These are phyloP conservation scores for Tephrocybe sp. DNA, from an alignment of 768 basidiomycete species.

Conservation along the genomic window DNA sequence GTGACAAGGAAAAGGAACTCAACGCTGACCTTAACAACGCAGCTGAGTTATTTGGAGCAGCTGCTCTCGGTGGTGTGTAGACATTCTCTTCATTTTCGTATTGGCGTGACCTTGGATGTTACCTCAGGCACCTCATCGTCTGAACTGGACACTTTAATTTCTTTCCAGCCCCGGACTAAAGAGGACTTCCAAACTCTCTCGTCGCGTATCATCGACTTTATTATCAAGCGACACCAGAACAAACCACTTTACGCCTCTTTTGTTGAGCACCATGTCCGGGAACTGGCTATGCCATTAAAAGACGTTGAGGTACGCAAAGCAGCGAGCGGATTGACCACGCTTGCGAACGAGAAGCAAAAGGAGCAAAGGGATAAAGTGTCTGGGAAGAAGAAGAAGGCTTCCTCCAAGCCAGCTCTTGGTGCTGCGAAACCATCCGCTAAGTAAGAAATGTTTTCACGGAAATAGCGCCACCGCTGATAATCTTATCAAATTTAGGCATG, in stretches of 20 bases:
- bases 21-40: constrained; percentile 86
- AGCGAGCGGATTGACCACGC: constrained; percentile 75
- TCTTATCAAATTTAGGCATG: constrained; percentile 48
- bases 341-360: constrained; percentile 95
- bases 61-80: constrained; percentile 57
- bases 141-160: constrained; percentile 70
- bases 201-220: constrained; percentile 62
- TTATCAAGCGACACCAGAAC: constrained; percentile 75
- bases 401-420: constrained; percentile 73
- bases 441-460: constrained; percentile 33
- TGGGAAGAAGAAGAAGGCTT: constrained; percentile 87
- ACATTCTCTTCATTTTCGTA: not conserved
- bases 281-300: constrained; percentile 72
- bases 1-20: constrained; percentile 79
- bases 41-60: constrained; percentile 73
- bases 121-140: constrained; percentile 61
- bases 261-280: constrained; percentile 79
- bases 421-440: constrained; percentile 63
- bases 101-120: not conserved
- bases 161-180: constrained; percentile 81
- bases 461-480: constrained; percentile 7
- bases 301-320: constrained; percentile 92
- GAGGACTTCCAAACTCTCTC: constrained; percentile 83
- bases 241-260: constrained; percentile 85
- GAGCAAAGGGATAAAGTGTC: constrained; percentile 81